Evolutionary conservation across 2,329 filamentous ascomycete genomes (phyloP), one percentile per base, ranked within the genome.

Genomic region (Myriangium duriaei): DNA sequence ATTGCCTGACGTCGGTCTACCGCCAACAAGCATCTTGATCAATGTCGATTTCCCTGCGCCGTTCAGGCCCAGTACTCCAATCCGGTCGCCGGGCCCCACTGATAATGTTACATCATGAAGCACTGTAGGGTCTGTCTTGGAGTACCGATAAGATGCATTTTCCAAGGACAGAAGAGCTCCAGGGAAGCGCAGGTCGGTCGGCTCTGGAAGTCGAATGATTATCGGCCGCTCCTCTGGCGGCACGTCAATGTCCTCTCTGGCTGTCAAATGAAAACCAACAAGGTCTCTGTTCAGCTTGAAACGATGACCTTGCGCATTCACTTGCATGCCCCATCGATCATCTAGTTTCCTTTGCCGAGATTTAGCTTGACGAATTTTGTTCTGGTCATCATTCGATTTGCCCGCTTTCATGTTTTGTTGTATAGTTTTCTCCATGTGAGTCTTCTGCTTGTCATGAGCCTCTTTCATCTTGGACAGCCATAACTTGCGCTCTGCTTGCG

Each of bases 321-420:
- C 78, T 51, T 87, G 71, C 49, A 92, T 57, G 0, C 84, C 85
- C 74, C 77, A 81, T 4, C 83, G 68, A 39, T 91, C 79, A 40
- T 92, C 83, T 1, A 92, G 68, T 54, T 85, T 87, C 64, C 86
- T 88, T 60, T 87, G 81, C 1, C 83, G 69, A 4, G 79, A 83
- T 45, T 86, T 87, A 3, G 83, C 84, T 62, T 87, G 81, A n/a
- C 81, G 76, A 2, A 92, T 67, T 54, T 86, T 87, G 53, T 88
- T 88, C 48, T 86, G 79, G 51, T 92, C 84, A 18, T 84, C 81
- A 16, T 78, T 79, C 33, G 76, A 76, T 54, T 79, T 81, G 5
- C 82, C 85, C 13, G 79, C 72, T 46, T 78, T 79, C 50, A 85
- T 71, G 47, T 82, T 88, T 42, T 78, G 72, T 13, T 72, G 68